These are phyloP conservation scores for Anisodus tanguticus DNA, from an alignment of 257 asterid genomes.

Conservation along the genomic window DNA sequence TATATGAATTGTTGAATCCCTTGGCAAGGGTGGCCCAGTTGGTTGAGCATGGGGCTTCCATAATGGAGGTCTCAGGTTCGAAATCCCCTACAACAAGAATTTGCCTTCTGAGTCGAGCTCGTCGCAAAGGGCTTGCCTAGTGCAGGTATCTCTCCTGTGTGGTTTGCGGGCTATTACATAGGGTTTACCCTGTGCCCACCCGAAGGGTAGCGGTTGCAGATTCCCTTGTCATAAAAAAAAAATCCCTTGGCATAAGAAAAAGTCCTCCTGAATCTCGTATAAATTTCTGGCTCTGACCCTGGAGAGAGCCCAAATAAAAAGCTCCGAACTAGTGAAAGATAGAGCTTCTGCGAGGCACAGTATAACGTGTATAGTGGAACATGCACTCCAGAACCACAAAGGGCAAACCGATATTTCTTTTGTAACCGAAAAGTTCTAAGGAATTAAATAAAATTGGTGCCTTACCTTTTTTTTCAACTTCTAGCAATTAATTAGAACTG, in stretches of 20 bases:
- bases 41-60: no score
- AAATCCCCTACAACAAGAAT: no score
- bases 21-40: no score
- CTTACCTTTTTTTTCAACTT: background rate
- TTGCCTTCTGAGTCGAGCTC: no score
- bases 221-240: no score
- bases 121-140: no score
- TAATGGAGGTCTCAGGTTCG: no score
- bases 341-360: constrained; percentile 11
- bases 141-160: no score
- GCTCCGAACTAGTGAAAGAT: background rate
- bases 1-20: background rate
- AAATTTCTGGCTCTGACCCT: background rate
- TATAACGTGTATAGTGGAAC: background rate
- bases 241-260: no score
- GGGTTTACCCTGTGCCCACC: no score
- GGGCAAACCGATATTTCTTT: background rate
- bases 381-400: background rate
- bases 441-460: background rate
- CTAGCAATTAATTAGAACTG: background rate
- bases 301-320: background rate
- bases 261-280: background rate
- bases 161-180: no score
- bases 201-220: no score
- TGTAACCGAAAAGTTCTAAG: background rate